Evolutionary conservation across 495 filamentous ascomycete genomes (phyloP).

Genomic region (Penicillium tannophilum): DNA sequence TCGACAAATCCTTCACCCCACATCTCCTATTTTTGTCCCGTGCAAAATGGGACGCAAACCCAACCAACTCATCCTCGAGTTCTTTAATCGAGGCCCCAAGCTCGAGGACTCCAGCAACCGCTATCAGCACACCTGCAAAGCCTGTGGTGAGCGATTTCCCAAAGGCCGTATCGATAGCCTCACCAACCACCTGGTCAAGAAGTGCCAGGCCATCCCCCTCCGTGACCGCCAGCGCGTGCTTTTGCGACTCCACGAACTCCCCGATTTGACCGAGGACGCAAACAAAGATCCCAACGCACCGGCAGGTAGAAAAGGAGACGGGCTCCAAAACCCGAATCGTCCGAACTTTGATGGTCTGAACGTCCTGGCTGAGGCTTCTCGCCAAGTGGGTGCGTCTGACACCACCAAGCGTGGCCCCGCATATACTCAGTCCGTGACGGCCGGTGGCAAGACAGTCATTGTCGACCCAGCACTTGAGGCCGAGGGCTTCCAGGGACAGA

Average conservation of each 20-base stretch:
- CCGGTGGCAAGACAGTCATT: slow-evolving; percentile 50
- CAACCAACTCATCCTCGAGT: slow-evolving; percentile 79
- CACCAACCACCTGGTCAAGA: slow-evolving; percentile 75
- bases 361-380: slow-evolving; percentile 79
- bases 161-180: slow-evolving; percentile 83
- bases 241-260: slow-evolving; percentile 56
- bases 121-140: slow-evolving; percentile 84
- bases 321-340: slow-evolving; percentile 43
- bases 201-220: slow-evolving; percentile 72
- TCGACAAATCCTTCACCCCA: not conserved
- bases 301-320: slow-evolving; percentile 33
- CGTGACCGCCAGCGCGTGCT: slow-evolving; percentile 67
- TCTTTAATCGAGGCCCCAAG: slow-evolving; percentile 80
- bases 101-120: slow-evolving; percentile 83
- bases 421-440: slow-evolving; percentile 50
- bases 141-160: slow-evolving; percentile 80
- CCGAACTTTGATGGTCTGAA: slow-evolving; percentile 75
- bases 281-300: slow-evolving; percentile 37
- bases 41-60: slow-evolving; percentile 74
- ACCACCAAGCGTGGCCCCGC: slow-evolving; percentile 43
- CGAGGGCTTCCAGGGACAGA: slow-evolving; percentile 44
- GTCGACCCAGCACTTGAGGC: slow-evolving; percentile 51
- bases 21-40: slow-evolving; percentile 1
- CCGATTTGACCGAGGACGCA: slow-evolving; percentile 42
- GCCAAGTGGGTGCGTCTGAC: slow-evolving; percentile 61